Conservation (phyloP, 805 yeast genomes). For the Saccharomycopsis amapae region DNA sequence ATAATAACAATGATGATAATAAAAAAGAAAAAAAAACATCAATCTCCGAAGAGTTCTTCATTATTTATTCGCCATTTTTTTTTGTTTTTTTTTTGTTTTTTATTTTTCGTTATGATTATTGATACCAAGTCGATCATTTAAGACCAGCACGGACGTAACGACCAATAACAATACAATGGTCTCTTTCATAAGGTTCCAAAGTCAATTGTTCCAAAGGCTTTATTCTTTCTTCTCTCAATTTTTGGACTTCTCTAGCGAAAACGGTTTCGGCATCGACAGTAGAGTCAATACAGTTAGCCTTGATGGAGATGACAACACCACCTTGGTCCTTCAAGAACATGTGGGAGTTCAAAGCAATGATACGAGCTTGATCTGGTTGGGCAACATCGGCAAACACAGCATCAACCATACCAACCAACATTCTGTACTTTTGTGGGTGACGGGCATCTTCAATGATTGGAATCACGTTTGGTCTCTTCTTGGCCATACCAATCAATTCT, state of each 20-base stretch:
- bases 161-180: constrained; percentile 98
- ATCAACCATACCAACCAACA: constrained; percentile 98
- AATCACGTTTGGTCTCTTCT: constrained; percentile 98
- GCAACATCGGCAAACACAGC: constrained; percentile 99
- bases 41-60: neutral
- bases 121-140: constrained; percentile 11
- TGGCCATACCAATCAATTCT: constrained; percentile 98
- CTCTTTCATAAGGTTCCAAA: constrained; percentile 99
- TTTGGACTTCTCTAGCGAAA: constrained; percentile 98
- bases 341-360: constrained; percentile 96
- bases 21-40: neutral
- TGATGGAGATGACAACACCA: constrained; percentile 96
- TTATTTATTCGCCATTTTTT: no score
- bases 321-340: constrained; percentile 97
- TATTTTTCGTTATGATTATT: neutral
- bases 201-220: constrained; percentile 98
- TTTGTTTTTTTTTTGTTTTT: no score
- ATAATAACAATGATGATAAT: no score
- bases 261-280: constrained; percentile 99
- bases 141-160: constrained; percentile 85
- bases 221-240: constrained; percentile 96
- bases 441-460: constrained; percentile 99
- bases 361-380: constrained; percentile 99
- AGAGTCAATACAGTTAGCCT: constrained; percentile 99
- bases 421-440: constrained; percentile 99